Base-by-base conservation (phyloP, 345 rosid genomes). In the Anastatica hierochuntica region DNA sequence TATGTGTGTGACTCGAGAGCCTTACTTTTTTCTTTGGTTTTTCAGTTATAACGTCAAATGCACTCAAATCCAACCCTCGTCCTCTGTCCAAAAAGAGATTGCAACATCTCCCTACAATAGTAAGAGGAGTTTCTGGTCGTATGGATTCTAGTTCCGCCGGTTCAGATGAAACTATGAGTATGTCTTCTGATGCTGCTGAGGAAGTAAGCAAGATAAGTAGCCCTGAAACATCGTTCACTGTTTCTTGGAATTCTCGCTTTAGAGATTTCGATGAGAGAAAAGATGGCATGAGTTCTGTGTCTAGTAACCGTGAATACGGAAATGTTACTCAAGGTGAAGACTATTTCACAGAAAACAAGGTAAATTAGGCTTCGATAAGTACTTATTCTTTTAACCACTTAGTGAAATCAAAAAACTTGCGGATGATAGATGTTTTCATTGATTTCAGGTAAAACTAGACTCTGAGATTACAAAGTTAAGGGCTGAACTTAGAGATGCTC, bases 381-480 rank as follows among this genome's bases (percentile, higher is more conserved):
- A n/a, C n/a, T n/a, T n/a, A n/a, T n/a, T n/a, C n/a, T n/a, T n/a
- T n/a, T n/a, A n/a, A n/a, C n/a, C n/a, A n/a, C n/a, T n/a, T n/a
- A n/a, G n/a, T n/a, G n/a, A n/a, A n/a, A n/a, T n/a, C n/a, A n/a
- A n/a, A n/a, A n/a, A n/a, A n/a, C n/a, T n/a, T n/a, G n/a, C n/a
- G n/a, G n/a, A n/a, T n/a, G n/a, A n/a, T n/a, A n/a, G n/a, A n/a
- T n/a, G n/a, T n/a, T n/a, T n/a, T n/a, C n/a, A n/a, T n/a, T n/a
- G n/a, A n/a, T n/a, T n/a, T 53, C 79, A 60, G 95, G 76, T 17
- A 48, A 58, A 72, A 40, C 14, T 78, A 24, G 64, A 70, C 72
- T 76, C 72, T 35, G 95, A 82, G 87, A 56, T 39, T 47, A 78
- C 75, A 72, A 86, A 82, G 78, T 77, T 90, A 45, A 86, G 86